Conservation (phyloP, 2,329 filamentous ascomycete genomes). For the Conoideocrella luteorostrata region DNA sequence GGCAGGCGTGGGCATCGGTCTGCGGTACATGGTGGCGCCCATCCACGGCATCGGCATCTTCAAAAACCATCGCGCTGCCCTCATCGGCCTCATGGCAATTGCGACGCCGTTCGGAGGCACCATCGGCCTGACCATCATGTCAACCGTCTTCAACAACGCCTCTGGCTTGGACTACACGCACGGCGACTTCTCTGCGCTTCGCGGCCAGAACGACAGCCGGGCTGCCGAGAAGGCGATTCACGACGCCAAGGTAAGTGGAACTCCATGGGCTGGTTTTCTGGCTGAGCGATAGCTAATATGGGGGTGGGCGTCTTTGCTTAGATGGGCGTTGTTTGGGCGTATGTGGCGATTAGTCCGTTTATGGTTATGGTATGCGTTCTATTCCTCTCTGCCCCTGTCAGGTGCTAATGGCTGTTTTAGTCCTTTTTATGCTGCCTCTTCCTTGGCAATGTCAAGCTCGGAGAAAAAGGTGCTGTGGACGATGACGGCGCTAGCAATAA, state of each 20-base stretch:
- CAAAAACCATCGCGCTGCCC: constrained; percentile 48
- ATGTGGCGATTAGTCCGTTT: constrained; percentile 55
- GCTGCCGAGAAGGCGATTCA: constrained; percentile 14
- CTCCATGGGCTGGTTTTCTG: too few relatives aligned
- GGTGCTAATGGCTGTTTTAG: constrained; percentile 9
- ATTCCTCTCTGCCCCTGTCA: too few relatives aligned
- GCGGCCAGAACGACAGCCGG: constrained; percentile 9
- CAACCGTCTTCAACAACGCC: constrained; percentile 64
- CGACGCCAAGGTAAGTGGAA: constrained; percentile 21
- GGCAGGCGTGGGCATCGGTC: constrained; percentile 54
- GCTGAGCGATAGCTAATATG: background rate
- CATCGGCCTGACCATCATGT: constrained; percentile 60
- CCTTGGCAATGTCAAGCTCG: constrained; percentile 26
- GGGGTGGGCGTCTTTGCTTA: too few relatives aligned
- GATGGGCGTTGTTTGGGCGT: constrained; percentile 59
- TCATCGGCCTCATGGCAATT: constrained; percentile 55
- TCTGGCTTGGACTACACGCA: constrained; percentile 19
- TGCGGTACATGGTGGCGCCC: constrained; percentile 58
- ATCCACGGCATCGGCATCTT: constrained; percentile 60
- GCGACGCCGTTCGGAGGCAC: constrained; percentile 58
- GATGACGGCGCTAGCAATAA: constrained; percentile 19
- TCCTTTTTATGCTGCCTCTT: constrained; percentile 20
- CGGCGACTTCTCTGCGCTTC: constrained; percentile 18
- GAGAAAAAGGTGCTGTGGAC: constrained; percentile 17
- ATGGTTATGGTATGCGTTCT: constrained; percentile 35